Percentiles rank a stretch among this genome's conserved stretches.
These are phyloP conservation scores for Macadamia integrifolia DNA, from an alignment of 164 flowering plant species.

Conservation along the genomic window DNA sequence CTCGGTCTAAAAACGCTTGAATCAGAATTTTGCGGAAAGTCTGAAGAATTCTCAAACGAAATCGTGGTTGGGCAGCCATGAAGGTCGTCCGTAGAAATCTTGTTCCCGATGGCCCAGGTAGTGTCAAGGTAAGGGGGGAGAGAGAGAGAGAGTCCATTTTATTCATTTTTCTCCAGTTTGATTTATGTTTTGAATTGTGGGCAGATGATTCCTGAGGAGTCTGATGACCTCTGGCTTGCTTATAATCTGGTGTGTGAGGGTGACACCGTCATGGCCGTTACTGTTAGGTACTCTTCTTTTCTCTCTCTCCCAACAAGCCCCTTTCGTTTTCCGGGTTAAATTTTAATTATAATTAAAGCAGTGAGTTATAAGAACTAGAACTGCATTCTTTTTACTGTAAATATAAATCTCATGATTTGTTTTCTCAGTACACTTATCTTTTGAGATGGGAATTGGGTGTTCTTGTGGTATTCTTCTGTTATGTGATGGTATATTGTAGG, in stretches of 20 bases:
- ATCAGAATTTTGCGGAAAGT: too few relatives aligned
- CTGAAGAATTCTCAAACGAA: not conserved
- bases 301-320: too few relatives aligned
- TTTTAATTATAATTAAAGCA: not conserved
- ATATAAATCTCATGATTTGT: not conserved
- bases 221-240: constrained; percentile 81
- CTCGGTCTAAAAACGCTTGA: too few relatives aligned
- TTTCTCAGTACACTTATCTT: not conserved
- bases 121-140: constrained; percentile 58
- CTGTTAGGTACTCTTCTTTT: constrained; percentile 53
- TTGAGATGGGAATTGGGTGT: not conserved
- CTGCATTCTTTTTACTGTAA: not conserved
- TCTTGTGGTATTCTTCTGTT: not conserved
- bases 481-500: too few relatives aligned
- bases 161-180: not conserved
- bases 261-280: constrained; percentile 55
- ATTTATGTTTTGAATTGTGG: not conserved
- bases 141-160: not conserved
- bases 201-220: constrained; percentile 78
- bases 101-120: constrained; percentile 64
- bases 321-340: too few relatives aligned
- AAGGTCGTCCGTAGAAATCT: constrained; percentile 53
- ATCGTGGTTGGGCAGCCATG: constrained; percentile 31
- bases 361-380: not conserved
- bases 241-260: constrained; percentile 69